Base-by-base conservation (phyloP, 2,329 filamentous ascomycete genomes). In the Colletotrichum sp. region DNA sequence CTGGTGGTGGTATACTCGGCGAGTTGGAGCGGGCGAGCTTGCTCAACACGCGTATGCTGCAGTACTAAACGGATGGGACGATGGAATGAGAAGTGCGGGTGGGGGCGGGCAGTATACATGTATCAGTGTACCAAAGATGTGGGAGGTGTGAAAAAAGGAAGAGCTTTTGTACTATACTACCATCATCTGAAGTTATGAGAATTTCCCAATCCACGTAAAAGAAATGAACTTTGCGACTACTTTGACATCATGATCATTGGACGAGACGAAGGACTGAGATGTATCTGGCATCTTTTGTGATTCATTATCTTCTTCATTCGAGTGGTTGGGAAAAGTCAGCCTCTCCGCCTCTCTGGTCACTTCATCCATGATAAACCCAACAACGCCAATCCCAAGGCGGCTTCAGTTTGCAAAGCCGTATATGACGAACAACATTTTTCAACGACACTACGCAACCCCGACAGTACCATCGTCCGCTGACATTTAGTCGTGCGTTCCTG, bases 1-100 rank as follows among this genome's bases (percentile, higher is more conserved):
- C 93, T 65, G 95, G 95, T 26, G 92, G 94, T 80, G 96, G 96
- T 18, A 91, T 96, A 67, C 89, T 98, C 61, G 96, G 95, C 9
- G 95, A 98, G 89, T 90, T 98, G 86, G 95, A 98, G 87, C 92
- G 93, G 81, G 90, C 91, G 6, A 82, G 88, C 57, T 81, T 92
- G 80, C 84, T 88, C 83, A 88, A 84, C 57, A 83, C 90, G 86
- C 86, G 85, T 79, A 80, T 88, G 80, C 30, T 76, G 70, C 74
- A 76, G 59, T 69, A 68, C 55, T 75, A 55, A 52, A 24, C 6
- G 21, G 21, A 36, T 5, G 28, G 24, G 24, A 16, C 9, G 15
- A 16, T 32, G 16, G 13, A 34, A n/a, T 7, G 59, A 30, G 59
- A 32, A 18, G 59, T 18, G 32, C 12, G 59, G 18, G 28, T 15